Base-by-base conservation (phyloP, 2,329 filamentous ascomycete genomes). In the Fusarium continuum region DNA sequence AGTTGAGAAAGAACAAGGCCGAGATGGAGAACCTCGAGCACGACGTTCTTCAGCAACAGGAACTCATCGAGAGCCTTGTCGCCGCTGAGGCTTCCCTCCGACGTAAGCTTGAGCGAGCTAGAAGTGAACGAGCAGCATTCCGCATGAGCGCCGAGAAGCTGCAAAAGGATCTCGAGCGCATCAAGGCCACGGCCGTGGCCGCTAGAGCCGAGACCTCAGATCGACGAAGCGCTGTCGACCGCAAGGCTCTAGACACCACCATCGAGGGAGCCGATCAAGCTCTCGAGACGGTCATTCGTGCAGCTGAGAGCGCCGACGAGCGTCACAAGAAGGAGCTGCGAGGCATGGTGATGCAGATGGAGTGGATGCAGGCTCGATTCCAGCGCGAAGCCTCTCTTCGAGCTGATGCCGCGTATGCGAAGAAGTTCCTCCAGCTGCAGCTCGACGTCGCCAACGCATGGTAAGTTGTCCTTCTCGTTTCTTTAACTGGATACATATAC, bases 391-490 rank as follows among this genome's bases (percentile, higher is more conserved):
- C 91, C 68, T 86, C 85, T 45, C 89, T 98, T 77, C 85, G 95
- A 35, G 84, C 85, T 62, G 91, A 93, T 70, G 85, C 94, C 26
- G 91, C 91, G 8, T 96, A 90, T 78, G 92, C 92, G 64, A 99
- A 99, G 83, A 87, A 85, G 67, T 93, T 92, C 75, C 86, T 97
- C 78, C 78, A 88, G 70, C 82, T 92, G 75, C 88, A 92, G 76
- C 86, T 96, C 49, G 88, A 93, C 69, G 87, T 96, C 70, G 93
- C 92, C 70, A 90, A 92, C 72, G 89, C 92, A 79, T 98, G 93
- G 94, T 97, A 88, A 69, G 91, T 89, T 65, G 56, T 53, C 39
- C 52, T 38, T 38, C 14, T 55, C 49, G 28, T 22, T 4, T n/a
- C 43, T 36, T 44, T 39, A 10, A 46, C 8, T n/a, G 13, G 16